Evolutionary conservation across 176 grass and related monocot genomes (phyloP).

Genomic region (bread wheat (Triticum aestivum)): DNA sequence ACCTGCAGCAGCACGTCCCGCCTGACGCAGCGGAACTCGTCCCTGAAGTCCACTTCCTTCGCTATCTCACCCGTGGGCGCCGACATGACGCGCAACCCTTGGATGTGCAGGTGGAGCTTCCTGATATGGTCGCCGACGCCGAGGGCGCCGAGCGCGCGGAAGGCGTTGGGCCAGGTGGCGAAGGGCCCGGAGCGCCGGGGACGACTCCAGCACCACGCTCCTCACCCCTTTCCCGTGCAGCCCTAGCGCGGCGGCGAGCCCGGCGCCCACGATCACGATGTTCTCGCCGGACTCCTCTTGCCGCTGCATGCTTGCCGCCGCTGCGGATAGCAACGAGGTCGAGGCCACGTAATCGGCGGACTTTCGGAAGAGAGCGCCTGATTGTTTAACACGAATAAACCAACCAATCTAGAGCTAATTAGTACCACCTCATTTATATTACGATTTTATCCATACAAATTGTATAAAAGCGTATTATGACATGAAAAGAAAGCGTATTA

Average conservation of each 20-base stretch:
- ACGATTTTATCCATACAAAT: too few relatives aligned
- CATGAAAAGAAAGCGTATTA: too few relatives aligned
- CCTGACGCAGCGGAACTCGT: slow-evolving; percentile 37
- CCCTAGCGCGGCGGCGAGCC: slow-evolving; percentile 53
- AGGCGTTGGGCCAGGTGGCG: slow-evolving; percentile 59
- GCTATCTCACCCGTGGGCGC: slow-evolving; percentile 3
- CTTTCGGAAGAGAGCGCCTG: neutral
- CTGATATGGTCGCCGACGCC: slow-evolving; percentile 67
- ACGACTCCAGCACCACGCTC: slow-evolving; percentile 82
- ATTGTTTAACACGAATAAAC: neutral
- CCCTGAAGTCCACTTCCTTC: neutral
- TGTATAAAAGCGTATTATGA: too few relatives aligned
- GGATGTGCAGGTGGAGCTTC: slow-evolving; percentile 28
- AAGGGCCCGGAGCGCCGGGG: slow-evolving; percentile 48
- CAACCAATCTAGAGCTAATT: neutral
- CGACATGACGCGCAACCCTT: slow-evolving; percentile 16
- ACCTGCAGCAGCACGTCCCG: slow-evolving; percentile 54
- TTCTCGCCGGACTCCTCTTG: slow-evolving; percentile 30
- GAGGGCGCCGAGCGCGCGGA: slow-evolving; percentile 65
- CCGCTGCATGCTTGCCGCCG: slow-evolving; percentile 8
- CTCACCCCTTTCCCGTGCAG: slow-evolving; percentile 68
- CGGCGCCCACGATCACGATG: slow-evolving; percentile 68
- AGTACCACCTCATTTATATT: too few relatives aligned
- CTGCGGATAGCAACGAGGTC: too few relatives aligned
- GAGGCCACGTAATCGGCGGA: too few relatives aligned